These are phyloP conservation scores for Chenopodium quinoa DNA, from an alignment of 148 eudicot species.

Conservation along the genomic window DNA sequence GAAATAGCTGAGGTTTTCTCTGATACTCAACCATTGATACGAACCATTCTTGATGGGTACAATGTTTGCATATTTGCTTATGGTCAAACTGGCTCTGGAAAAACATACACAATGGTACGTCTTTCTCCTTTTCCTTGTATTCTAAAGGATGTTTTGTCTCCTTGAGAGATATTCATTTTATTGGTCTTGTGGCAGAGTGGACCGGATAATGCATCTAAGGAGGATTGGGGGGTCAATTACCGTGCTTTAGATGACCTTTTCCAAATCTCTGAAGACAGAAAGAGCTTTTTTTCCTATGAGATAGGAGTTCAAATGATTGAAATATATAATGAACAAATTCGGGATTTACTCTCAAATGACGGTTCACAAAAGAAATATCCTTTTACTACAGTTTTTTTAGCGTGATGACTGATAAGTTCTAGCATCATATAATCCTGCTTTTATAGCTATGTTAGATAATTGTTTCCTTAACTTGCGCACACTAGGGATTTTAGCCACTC, in stretches of 20 bases:
- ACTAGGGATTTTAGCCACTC: slow-evolving; percentile 54
- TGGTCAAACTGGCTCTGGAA: slow-evolving; percentile 89
- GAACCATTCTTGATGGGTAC: slow-evolving; percentile 75
- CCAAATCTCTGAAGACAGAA: slow-evolving; percentile 49
- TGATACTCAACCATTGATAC: slow-evolving; percentile 60
- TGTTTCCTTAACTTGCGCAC: slow-evolving; percentile 50
- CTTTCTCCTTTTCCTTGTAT: slow-evolving; percentile 9
- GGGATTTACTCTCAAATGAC: slow-evolving; percentile 55
- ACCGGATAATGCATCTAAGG: slow-evolving; percentile 53
- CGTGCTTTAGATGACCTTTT: slow-evolving; percentile 68
- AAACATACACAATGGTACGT: slow-evolving; percentile 71
- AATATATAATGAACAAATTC: slow-evolving; percentile 75
- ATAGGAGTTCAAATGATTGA: slow-evolving; percentile 75
- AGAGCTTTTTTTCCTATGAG: slow-evolving; percentile 46
- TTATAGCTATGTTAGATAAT: neutral
- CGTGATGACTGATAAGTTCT: neutral
- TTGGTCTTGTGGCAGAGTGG: slow-evolving; percentile 41
- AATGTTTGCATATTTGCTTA: slow-evolving; percentile 81
- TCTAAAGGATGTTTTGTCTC: neutral
- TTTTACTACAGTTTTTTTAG: slow-evolving; percentile 15
- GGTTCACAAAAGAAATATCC: slow-evolving; percentile 75
- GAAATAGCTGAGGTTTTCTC: slow-evolving; percentile 51
- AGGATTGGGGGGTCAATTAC: slow-evolving; percentile 71
- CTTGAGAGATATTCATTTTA: slow-evolving; percentile 9
- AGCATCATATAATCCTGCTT: neutral